These are phyloP conservation scores for Saccharomycopsis sp. DNA, from an alignment of 805 yeast species.

Conservation along the genomic window DNA sequence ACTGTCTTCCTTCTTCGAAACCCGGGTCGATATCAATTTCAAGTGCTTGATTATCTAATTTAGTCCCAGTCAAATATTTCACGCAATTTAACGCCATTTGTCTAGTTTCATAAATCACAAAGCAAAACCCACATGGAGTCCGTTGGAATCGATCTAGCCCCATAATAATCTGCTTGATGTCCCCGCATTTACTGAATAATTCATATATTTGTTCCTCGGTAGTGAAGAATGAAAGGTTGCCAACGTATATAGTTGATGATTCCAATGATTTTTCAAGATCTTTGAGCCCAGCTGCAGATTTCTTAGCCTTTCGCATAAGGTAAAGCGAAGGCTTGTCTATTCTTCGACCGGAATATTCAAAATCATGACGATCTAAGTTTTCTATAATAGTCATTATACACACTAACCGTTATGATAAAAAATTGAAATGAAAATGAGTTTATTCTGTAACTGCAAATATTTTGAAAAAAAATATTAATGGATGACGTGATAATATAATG, in stretches of 20 bases:
- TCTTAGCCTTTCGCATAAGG: slow-evolving; percentile 57
- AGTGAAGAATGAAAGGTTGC: slow-evolving; percentile 82
- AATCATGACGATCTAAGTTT: slow-evolving; percentile 48
- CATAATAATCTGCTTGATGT: slow-evolving; percentile 78
- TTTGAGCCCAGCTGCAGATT: slow-evolving; percentile 43
- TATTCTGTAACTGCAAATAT: too few relatives aligned
- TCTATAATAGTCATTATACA: slow-evolving; percentile 27
- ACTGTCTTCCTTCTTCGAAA: slow-evolving; percentile 90
- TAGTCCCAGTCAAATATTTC: slow-evolving; percentile 74
- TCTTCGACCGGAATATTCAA: slow-evolving; percentile 57
- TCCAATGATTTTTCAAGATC: slow-evolving; percentile 59
- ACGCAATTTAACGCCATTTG: slow-evolving; percentile 75
- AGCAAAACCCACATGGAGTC: slow-evolving; percentile 97
- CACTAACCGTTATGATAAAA: too few relatives aligned
- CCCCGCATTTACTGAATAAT: slow-evolving; percentile 75
- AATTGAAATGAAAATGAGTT: too few relatives aligned
- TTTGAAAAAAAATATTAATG: too few relatives aligned
- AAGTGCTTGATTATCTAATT: slow-evolving; percentile 73
- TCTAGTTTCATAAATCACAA: slow-evolving; percentile 66
- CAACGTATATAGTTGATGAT: slow-evolving; percentile 81
- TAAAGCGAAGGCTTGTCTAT: slow-evolving; percentile 69
- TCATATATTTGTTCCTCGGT: slow-evolving; percentile 94
- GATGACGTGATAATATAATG: too few relatives aligned
- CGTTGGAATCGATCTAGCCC: slow-evolving; percentile 85
- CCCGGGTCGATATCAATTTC: slow-evolving; percentile 95